Conservation (phyloP, 768 basidiomycete genomes). For the Lyophyllum shimeji region DNA sequence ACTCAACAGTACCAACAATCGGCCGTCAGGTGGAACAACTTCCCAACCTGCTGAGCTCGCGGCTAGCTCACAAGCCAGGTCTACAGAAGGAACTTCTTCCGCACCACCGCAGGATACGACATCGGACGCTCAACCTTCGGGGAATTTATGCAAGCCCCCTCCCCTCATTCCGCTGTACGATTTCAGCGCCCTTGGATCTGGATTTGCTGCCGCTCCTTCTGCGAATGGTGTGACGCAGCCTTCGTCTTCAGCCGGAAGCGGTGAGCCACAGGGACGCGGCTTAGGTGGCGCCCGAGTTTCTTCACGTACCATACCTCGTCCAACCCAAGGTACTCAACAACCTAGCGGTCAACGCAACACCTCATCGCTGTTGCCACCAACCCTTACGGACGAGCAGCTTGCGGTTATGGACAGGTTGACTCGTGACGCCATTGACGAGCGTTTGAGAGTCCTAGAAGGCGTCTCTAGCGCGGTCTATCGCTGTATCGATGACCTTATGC, state of each 20-base stretch:
- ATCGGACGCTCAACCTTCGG: conserved; percentile 7
- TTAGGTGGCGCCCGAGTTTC: conserved; percentile 2
- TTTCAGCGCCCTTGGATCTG: conserved; percentile 13
- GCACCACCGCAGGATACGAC: neutral
- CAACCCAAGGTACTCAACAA: conserved; percentile 2
- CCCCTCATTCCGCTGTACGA: conserved; percentile 33
- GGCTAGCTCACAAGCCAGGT: neutral
- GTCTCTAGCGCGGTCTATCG: conserved; percentile 73
- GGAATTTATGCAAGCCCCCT: conserved; percentile 17
- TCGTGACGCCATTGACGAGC: conserved; percentile 82
- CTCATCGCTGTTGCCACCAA: conserved; percentile 39
- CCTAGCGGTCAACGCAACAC: neutral
- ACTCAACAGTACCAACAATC: conserved; percentile 21
- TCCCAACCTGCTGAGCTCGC: neutral
- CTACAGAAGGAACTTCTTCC: neutral
- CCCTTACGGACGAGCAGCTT: conserved; percentile 62
- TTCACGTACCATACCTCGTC: neutral
- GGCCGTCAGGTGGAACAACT: conserved; percentile 8
- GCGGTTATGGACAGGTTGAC: conserved; percentile 64
- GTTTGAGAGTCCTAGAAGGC: conserved; percentile 74
- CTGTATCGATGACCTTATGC: conserved; percentile 77
- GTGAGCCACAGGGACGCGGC: conserved; percentile 4
- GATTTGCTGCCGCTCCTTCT: neutral
- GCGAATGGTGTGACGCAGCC: neutral
- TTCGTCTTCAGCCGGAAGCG: neutral